Evolutionary conservation across 2,329 filamentous ascomycete species (phyloP), one percentile per base, ranked within the genome.

Genomic region (Ophiostoma sp.): DNA sequence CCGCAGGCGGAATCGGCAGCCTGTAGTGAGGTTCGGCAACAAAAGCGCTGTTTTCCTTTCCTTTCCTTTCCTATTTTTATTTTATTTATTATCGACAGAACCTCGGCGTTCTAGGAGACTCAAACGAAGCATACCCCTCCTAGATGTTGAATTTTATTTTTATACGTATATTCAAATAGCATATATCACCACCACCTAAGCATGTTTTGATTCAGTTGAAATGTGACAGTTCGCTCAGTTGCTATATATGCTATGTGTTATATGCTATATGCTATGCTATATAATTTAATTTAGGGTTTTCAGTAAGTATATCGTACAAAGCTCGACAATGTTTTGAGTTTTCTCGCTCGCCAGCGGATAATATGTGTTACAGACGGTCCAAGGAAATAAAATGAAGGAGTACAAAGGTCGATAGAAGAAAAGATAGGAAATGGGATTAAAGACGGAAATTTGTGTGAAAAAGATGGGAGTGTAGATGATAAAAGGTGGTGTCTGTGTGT

Each of bases 1-100:
- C 62, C 62, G 62, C 62, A 36, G 62, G 62, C 62, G 62, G 62
- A n/a, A 36, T 65, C 17, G 62, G 62, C 62, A 65, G 33, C 62
- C 62, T 65, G 33, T 65, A 39, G 35, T 5, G 5, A 20, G 17
- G 44, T n/a, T 7, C 6, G 17, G 20, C 44, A 20, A 8, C 44
- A 48, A 6, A 48, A 20, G 44, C 44, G 17, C 7, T 2, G 17
- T 10, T 20, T 52, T 67, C 3, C 6, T 48, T n/a, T 33, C 33
- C n/a, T n/a, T n/a, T n/a, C 27, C 27, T 31, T 31, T 31, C 27
- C 1, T 31, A 31, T 31, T 57, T 57, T 27, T 3, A 7, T 64
- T 23, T 5, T 11, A 57, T 57, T 57, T 27, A 15, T 62, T 62
- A n/a, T 27, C 11, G 7, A 62, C 13, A 8, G 15, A 15, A 65